These are phyloP conservation scores for Hordeum marinum DNA, from an alignment of 176 grass and related monocot species.

Conservation along the genomic window DNA sequence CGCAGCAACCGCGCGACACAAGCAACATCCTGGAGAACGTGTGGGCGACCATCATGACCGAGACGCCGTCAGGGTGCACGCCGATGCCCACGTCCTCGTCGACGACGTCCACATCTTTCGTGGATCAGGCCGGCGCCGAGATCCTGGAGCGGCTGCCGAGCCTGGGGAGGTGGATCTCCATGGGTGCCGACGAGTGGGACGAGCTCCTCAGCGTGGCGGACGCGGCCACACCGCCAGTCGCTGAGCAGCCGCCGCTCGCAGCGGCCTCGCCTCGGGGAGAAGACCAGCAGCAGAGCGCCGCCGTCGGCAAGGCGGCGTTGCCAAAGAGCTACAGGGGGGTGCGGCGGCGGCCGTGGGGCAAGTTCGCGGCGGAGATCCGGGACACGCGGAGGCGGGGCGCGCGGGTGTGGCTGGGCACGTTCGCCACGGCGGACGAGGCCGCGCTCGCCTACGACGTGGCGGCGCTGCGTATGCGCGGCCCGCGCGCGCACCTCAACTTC, in stretches of 20 bases:
- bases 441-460: constrained; percentile 64
- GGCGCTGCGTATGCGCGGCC: constrained; percentile 61
- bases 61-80: neutral
- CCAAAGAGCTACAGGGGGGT: constrained; percentile 50
- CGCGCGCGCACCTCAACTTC: constrained; percentile 55
- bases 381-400: constrained; percentile 51
- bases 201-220: constrained; percentile 37
- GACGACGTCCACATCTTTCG: neutral
- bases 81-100: neutral
- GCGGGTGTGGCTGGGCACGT: constrained; percentile 75
- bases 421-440: constrained; percentile 58
- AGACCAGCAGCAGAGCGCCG: neutral
- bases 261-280: neutral
- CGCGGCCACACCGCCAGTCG: neutral
- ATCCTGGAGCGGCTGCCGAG: constrained; percentile 56
- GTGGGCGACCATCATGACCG: constrained; percentile 48
- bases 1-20: neutral
- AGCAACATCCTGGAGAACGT: constrained; percentile 53
- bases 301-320: neutral
- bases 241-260: neutral
- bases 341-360: constrained; percentile 71
- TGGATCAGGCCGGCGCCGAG: neutral
- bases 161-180: constrained; percentile 75
- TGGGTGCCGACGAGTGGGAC: constrained; percentile 66
- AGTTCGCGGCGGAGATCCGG: constrained; percentile 68